phyloP scores from a whole-genome alignment of 2,329 filamentous ascomycete species.

The Gnomoniopsis smithogilvyi region DNA sequence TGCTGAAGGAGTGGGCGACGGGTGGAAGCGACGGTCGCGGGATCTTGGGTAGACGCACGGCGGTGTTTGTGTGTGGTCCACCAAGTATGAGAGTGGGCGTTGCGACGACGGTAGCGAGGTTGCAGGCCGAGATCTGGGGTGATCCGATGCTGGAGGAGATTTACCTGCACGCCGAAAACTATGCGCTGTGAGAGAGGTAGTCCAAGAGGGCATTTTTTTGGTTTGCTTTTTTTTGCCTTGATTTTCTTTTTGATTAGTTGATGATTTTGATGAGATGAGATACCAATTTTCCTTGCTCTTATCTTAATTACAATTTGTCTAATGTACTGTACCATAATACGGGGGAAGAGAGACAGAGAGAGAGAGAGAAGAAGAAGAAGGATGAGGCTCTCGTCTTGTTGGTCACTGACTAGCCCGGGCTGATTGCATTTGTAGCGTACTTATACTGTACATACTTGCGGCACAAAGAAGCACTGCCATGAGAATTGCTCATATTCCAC shows the following conservation, averaged over 20 bases:
- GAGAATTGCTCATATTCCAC: too few relatives aligned
- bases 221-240: too few relatives aligned
- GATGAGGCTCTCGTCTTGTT: too few relatives aligned
- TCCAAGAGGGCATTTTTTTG: neutral
- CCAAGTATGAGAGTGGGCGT: slow-evolving; percentile 84
- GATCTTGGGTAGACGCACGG: slow-evolving; percentile 75
- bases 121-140: slow-evolving; percentile 82
- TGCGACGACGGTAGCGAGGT: slow-evolving; percentile 74
- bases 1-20: slow-evolving; percentile 78
- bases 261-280: slow-evolving; percentile 2
- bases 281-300: slow-evolving; percentile 9
- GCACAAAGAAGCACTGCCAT: too few relatives aligned
- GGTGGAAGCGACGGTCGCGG: slow-evolving; percentile 64
- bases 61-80: slow-evolving; percentile 91
- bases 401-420: neutral
- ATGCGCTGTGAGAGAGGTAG: slow-evolving; percentile 63
- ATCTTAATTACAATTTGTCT: neutral
- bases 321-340: slow-evolving; percentile 2
- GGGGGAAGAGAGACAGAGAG: neutral
- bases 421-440: neutral
- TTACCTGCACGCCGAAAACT: slow-evolving; percentile 93
- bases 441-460: too few relatives aligned
- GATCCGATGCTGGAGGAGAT: slow-evolving; percentile 81
- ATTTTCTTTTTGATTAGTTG: neutral
- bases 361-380: neutral